phyloP scores from a whole-genome alignment of 306 rosid genomes.

The Pyrus communis region DNA sequence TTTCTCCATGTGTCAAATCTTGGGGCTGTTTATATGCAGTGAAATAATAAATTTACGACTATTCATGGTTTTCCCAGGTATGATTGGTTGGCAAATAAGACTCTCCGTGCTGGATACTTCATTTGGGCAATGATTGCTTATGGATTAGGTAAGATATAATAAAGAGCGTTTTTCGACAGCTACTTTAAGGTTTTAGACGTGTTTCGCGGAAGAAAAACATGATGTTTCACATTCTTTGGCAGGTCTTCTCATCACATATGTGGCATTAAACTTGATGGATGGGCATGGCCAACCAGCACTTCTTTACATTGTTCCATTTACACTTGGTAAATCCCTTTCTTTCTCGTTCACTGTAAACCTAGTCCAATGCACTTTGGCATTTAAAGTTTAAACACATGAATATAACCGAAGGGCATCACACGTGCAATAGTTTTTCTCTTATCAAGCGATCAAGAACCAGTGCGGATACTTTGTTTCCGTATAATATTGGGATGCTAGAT shows the following conservation, averaged over 20 bases:
- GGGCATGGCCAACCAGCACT: slow-evolving; percentile 99
- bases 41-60: background rate
- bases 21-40: background rate
- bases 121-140: slow-evolving; percentile 91
- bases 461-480: background rate
- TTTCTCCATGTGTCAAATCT: background rate
- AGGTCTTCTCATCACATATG: slow-evolving; percentile 89
- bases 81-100: slow-evolving; percentile 86
- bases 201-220: background rate
- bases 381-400: background rate
- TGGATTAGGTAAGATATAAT: slow-evolving; percentile 70
- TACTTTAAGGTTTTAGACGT: background rate
- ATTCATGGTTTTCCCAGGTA: slow-evolving; percentile 41
- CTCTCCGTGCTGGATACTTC: slow-evolving; percentile 71
- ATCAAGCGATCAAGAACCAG: background rate
- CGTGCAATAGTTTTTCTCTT: background rate
- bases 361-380: background rate
- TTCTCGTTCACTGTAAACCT: background rate
- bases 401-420: background rate
- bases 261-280: slow-evolving; percentile 95
- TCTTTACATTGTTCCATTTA: slow-evolving; percentile 89
- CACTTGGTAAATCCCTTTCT: slow-evolving; percentile 48
- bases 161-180: slow-evolving; percentile 5
- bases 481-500: background rate
- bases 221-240: slow-evolving; percentile 11